Evolutionary conservation across 352 stramenopile species (phyloP).

Genomic region (Phytophthora macrochlamydospora): DNA sequence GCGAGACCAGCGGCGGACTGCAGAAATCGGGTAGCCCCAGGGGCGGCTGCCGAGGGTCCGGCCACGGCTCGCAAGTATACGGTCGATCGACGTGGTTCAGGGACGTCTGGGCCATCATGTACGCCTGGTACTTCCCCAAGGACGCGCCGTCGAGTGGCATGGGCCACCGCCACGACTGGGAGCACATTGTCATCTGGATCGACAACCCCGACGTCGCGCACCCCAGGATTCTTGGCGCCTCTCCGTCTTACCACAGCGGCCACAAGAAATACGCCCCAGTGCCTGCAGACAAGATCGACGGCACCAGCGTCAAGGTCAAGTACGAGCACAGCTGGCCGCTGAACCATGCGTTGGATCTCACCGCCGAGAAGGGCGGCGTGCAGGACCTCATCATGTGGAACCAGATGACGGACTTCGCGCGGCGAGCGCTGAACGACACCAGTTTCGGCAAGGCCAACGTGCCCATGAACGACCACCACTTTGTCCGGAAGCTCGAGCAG

Average conservation of each 20-base stretch:
- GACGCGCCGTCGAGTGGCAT: constrained; percentile 35
- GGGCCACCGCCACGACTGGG: constrained; percentile 51
- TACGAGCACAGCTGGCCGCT: constrained; percentile 25
- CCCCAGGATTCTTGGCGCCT: constrained; percentile 25
- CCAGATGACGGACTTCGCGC: constrained; percentile 23
- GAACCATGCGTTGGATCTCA: constrained; percentile 32
- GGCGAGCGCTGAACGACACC: constrained; percentile 27
- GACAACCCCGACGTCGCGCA: constrained; percentile 27
- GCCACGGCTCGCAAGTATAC: constrained; percentile 34
- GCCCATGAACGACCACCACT: constrained; percentile 36
- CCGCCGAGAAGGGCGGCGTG: constrained; percentile 9
- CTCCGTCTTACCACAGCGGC: constrained; percentile 28
- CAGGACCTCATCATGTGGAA: constrained; percentile 34
- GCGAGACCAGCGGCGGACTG: constrained; percentile 18
- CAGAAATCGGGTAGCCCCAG: constrained; percentile 10
- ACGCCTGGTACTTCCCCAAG: constrained; percentile 54
- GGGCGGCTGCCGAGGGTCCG: constrained; percentile 27
- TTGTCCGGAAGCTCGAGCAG: constrained; percentile 22
- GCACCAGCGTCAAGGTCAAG: constrained; percentile 29
- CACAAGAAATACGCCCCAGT: constrained; percentile 31
- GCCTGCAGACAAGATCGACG: constrained; percentile 12
- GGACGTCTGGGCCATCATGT: constrained; percentile 33
- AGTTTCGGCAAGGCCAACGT: constrained; percentile 29
- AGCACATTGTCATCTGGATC: constrained; percentile 47
- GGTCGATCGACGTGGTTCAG: constrained; percentile 31